A percentile compares a stretch with the other conserved stretches of the same genome.
Conservation (phyloP, 176 grass and related monocot species). For the Musa itinerans region DNA sequence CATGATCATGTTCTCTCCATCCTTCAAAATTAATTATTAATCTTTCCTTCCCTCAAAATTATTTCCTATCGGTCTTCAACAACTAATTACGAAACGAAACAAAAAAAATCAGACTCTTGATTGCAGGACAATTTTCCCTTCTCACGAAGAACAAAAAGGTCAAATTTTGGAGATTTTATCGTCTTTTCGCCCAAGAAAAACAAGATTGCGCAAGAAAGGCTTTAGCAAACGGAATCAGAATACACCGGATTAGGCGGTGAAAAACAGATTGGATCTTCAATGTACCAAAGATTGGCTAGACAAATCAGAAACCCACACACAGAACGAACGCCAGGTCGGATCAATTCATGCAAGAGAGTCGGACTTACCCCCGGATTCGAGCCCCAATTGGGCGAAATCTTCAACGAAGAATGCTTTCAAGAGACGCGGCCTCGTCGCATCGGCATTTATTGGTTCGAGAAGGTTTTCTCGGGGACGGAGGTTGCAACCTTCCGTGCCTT, state of each 20-base stretch:
- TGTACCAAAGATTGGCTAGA: background rate
- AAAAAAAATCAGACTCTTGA: background rate
- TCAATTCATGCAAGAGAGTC: background rate
- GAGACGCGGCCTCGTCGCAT: background rate
- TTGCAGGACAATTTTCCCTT: background rate
- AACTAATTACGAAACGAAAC: background rate
- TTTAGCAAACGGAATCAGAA: background rate
- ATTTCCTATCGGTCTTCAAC: background rate
- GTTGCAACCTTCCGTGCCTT: background rate
- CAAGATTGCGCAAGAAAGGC: background rate
- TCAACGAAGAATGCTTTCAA: background rate
- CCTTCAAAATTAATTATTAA: background rate
- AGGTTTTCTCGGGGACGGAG: background rate
- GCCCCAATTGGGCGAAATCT: background rate
- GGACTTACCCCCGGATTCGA: background rate
- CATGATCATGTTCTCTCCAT: background rate
- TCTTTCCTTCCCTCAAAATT: background rate
- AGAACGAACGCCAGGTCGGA: background rate
- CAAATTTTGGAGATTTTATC: background rate
- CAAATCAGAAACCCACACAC: background rate
- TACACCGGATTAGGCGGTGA: background rate
- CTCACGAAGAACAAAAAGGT: background rate
- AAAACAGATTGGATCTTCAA: background rate
- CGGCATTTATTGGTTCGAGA: background rate
- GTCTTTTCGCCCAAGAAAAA: background rate